Evolutionary conservation across 768 basidiomycete genomes (phyloP).

Genomic region (Daedalea quercina): DNA sequence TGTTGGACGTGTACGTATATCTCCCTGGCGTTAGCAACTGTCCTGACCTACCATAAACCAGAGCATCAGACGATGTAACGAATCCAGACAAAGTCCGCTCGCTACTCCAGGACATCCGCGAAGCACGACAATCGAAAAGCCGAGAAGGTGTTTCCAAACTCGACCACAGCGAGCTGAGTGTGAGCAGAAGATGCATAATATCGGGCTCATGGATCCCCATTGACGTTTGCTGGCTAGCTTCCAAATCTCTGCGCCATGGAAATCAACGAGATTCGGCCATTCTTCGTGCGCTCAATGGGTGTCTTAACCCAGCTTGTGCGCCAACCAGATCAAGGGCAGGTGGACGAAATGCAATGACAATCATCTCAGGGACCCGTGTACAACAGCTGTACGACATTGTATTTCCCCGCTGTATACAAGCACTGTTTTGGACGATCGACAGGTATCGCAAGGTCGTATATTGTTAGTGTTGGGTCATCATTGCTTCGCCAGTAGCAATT

Average conservation of each 20-base stretch:
- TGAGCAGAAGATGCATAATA: constrained; percentile 29
- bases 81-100: constrained; percentile 79
- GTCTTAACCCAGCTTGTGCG: constrained; percentile 52
- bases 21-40: too few species aligned
- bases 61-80: constrained; percentile 86
- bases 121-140: constrained; percentile 92
- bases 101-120: constrained; percentile 89
- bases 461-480: background rate
- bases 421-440: background rate
- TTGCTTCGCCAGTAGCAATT: constrained; percentile 19
- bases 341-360: constrained; percentile 1
- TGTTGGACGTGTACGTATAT: constrained; percentile 83
- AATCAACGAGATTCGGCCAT: constrained; percentile 89
- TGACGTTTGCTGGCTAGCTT: constrained; percentile 41
- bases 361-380: background rate
- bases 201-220: background rate
- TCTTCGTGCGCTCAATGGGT: constrained; percentile 80
- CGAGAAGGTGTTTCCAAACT: constrained; percentile 76
- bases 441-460: background rate
- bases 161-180: constrained; percentile 77
- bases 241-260: constrained; percentile 86
- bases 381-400: background rate
- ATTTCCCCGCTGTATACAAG: background rate
- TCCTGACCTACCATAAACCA: too few species aligned
- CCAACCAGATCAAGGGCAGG: constrained; percentile 13